Evolutionary conservation across 345 rosid genomes (phyloP).

Genomic region (Durio zibethinus): DNA sequence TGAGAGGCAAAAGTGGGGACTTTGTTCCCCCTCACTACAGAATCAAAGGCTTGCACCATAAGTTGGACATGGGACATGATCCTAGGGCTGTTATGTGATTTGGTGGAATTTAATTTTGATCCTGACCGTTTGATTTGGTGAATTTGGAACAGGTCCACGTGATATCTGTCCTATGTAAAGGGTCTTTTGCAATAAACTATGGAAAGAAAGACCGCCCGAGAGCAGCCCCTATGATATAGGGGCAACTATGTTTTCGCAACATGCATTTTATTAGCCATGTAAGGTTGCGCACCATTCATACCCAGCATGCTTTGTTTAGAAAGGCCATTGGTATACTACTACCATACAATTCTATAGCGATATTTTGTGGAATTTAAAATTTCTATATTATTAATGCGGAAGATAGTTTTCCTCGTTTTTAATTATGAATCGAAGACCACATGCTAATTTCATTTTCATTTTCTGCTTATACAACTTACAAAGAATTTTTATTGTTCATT

Average conservation of each 20-base stretch:
- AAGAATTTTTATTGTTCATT: neutral
- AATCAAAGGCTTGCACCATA: conserved; percentile 34
- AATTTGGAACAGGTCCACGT: conserved; percentile 49
- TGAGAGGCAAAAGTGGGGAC: conserved; percentile 59
- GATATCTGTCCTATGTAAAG: conserved; percentile 37
- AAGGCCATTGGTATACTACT: neutral
- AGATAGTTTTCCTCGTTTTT: neutral
- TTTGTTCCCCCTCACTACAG: conserved; percentile 29
- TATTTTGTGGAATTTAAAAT: neutral
- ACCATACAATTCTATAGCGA: too few relatives aligned
- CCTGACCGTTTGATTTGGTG: conserved; percentile 41
- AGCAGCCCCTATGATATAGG: neutral
- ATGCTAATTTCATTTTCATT: neutral
- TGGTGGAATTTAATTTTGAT: conserved; percentile 34
- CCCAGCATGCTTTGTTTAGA: neutral
- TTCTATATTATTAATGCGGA: neutral
- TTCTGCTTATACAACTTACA: neutral
- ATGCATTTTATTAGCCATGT: neutral
- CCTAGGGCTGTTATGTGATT: conserved; percentile 30
- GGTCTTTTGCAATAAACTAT: conserved; percentile 23
- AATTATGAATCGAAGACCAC: neutral
- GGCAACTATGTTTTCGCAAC: neutral
- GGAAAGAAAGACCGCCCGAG: neutral
- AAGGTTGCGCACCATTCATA: neutral
- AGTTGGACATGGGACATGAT: conserved; percentile 47